Evolutionary conservation across 2,329 filamentous ascomycete species (phyloP).

Genomic region (Aspergillus viridinutans): DNA sequence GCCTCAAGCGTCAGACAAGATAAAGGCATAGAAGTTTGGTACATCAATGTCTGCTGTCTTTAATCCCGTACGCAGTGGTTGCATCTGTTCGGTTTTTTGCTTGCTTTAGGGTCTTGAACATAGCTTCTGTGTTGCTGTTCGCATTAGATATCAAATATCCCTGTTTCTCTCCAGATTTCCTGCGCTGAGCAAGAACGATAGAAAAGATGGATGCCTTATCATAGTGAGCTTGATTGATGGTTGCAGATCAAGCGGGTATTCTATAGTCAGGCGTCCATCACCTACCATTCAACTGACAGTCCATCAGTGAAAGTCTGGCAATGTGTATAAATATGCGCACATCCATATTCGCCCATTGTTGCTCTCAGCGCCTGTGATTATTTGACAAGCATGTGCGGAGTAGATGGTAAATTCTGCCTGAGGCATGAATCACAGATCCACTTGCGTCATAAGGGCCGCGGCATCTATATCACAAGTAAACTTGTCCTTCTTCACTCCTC

Average conservation of each 20-base stretch:
- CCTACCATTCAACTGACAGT: background rate
- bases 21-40: slow-evolving; percentile 28
- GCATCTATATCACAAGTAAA: background rate
- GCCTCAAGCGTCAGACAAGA: slow-evolving; percentile 59
- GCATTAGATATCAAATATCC: slow-evolving; percentile 3
- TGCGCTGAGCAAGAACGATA: background rate
- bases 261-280: background rate
- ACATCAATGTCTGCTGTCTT: background rate
- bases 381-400: background rate
- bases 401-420: background rate
- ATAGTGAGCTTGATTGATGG: background rate
- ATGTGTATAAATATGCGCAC: background rate
- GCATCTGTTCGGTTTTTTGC: slow-evolving; percentile 8
- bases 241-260: background rate
- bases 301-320: background rate
- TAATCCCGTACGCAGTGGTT: background rate
- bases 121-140: slow-evolving; percentile 8
- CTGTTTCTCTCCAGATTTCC: background rate
- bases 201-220: background rate
- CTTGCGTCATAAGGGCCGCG: slow-evolving; percentile 3
- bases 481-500: background rate
- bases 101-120: slow-evolving; percentile 12
- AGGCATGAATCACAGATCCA: background rate
- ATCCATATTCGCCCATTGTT: background rate
- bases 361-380: background rate